phyloP scores from a whole-genome alignment of 306 rosid genomes.

The Trichosanthes cucumerina region DNA sequence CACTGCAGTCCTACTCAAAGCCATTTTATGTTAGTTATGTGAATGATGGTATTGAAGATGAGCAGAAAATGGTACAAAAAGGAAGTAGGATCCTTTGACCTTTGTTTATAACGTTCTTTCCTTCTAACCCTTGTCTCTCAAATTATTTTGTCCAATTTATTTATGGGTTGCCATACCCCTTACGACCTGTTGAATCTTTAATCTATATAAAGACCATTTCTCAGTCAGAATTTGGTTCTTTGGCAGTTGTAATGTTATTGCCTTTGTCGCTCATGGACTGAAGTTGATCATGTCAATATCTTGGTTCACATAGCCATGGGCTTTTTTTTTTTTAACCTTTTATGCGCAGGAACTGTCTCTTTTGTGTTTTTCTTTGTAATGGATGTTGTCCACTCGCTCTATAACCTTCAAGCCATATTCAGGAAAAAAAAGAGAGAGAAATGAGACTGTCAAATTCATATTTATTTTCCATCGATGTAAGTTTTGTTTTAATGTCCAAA shows the following conservation, averaged over 20 bases:
- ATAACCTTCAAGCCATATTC: not conserved
- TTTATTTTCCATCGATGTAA: no score
- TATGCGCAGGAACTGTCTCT: not conserved
- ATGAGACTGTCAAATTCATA: no score
- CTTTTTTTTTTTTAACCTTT: constrained; percentile 17
- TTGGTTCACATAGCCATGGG: constrained; percentile 37
- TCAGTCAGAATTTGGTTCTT: not conserved
- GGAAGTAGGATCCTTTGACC: constrained; percentile 17
- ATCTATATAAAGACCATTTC: not conserved
- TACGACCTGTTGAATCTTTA: no score
- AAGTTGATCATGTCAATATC: not conserved
- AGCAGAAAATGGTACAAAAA: constrained; percentile 23
- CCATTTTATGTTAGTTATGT: constrained; percentile 28
- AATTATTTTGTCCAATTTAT: no score
- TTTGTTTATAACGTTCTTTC: constrained; percentile 7
- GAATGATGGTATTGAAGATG: not conserved
- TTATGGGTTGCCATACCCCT: no score
- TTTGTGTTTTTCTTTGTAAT: not conserved
- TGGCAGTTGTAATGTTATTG: constrained; percentile 3
- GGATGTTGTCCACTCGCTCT: not conserved
- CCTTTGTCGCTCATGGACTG: not conserved
- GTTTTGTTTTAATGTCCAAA: no score
- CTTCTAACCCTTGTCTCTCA: constrained; percentile 13
- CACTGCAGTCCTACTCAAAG: constrained; percentile 26
- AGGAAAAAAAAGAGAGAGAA: no score